Evolutionary conservation across 805 yeast species (phyloP).

Genomic region (Suhomyces pyralidae): DNA sequence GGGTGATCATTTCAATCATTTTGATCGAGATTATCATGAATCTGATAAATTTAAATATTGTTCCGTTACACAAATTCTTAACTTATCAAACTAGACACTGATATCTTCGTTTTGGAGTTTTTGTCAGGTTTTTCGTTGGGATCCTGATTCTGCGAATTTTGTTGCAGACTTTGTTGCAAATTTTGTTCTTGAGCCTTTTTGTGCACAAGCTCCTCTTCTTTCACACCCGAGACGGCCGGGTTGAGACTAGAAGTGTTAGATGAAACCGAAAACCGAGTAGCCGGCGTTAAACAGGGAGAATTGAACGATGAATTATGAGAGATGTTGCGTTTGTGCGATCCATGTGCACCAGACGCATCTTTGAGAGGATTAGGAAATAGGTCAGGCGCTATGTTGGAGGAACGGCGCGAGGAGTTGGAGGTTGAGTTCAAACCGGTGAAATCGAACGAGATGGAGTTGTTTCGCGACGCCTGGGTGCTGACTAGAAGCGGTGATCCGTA

Average conservation of each 20-base stretch:
- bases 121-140: neutral
- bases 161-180: neutral
- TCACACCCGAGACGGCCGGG: neutral
- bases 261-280: constrained; percentile 23
- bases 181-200: neutral
- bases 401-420: constrained; percentile 35
- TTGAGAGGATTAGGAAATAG: constrained; percentile 38
- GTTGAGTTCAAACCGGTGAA: constrained; percentile 19
- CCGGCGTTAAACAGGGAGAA: constrained; percentile 26
- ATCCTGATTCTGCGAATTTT: neutral
- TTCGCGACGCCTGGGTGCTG: constrained; percentile 36
- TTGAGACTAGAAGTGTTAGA: constrained; percentile 8
- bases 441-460: constrained; percentile 38
- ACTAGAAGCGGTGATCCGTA: constrained; percentile 29
- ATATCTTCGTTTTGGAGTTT: constrained; percentile 23
- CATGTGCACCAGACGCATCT: constrained; percentile 1
- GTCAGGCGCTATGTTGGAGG: constrained; percentile 41
- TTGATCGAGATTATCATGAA: no score
- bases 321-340: constrained; percentile 24
- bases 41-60: no score
- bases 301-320: constrained; percentile 31
- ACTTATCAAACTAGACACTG: constrained; percentile 32
- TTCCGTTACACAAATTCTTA: no score
- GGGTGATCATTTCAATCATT: no score
- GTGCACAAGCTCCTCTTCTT: constrained; percentile 8